phyloP scores from a whole-genome alignment of 352 stramenopile genomes.

The Halophytophthora polymorphica region DNA sequence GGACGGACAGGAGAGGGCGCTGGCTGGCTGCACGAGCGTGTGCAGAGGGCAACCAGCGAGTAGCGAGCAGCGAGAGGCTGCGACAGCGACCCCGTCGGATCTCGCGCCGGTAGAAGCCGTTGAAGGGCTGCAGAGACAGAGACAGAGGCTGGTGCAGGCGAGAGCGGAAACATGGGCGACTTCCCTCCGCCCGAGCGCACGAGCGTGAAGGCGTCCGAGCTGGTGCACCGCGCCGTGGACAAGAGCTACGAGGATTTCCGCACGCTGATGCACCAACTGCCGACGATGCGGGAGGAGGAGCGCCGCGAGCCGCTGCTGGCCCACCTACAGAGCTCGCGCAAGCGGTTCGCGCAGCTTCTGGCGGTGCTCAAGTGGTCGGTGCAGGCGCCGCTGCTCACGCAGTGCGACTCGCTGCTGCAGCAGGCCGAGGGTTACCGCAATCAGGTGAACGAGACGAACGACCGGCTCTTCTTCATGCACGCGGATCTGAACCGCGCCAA shows the following conservation, averaged over 20 bases:
- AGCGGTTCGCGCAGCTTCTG: slow-evolving; percentile 74
- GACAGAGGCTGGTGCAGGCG: background rate
- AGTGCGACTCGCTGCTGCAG: slow-evolving; percentile 62
- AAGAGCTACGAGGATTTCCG: slow-evolving; percentile 85
- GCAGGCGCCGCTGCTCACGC: slow-evolving; percentile 70
- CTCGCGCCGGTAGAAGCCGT: too few relatives aligned
- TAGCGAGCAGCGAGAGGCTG: too few relatives aligned
- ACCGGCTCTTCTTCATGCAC: slow-evolving; percentile 85
- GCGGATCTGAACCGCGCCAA: slow-evolving; percentile 77
- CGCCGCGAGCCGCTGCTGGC: slow-evolving; percentile 65
- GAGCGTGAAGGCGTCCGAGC: slow-evolving; percentile 69
- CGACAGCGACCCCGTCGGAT: too few relatives aligned
- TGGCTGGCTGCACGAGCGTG: too few relatives aligned
- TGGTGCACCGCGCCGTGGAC: slow-evolving; percentile 75
- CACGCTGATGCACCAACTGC: slow-evolving; percentile 64
- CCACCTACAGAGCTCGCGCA: slow-evolving; percentile 56
- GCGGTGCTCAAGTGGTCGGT: slow-evolving; percentile 86
- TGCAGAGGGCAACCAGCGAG: too few relatives aligned
- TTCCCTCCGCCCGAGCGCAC: slow-evolving; percentile 58
- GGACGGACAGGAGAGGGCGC: too few relatives aligned
- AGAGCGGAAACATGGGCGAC: slow-evolving; percentile 48
- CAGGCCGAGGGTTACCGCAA: slow-evolving; percentile 65
- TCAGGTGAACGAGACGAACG: slow-evolving; percentile 80
- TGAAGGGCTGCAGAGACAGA: too few relatives aligned
- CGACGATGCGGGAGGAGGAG: slow-evolving; percentile 67